Percentiles rank a stretch among this genome's conserved stretches.
phyloP scores from a whole-genome alignment of 192 early-diverging fungal genomes.

The Geosiphon pyriformis region DNA sequence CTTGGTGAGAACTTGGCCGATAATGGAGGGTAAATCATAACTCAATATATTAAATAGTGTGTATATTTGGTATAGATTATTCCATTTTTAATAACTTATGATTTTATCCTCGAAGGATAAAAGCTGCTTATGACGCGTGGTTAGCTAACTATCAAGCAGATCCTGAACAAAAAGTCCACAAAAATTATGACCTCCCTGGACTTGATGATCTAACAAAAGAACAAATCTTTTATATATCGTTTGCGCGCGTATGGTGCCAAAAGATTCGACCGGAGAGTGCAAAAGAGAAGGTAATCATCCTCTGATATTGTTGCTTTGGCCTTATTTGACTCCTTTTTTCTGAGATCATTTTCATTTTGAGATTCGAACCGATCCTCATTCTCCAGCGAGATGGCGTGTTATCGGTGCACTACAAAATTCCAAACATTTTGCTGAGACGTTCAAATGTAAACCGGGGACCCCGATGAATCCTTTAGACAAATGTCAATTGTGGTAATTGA shows the following conservation, averaged over 20 bases:
- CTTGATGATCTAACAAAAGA: constrained; percentile 48
- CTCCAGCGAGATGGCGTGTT: constrained; percentile 61
- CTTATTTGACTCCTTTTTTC: no score
- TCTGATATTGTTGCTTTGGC: no score
- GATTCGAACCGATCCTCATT: constrained; percentile 62
- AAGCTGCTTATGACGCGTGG: no score
- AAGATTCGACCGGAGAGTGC: constrained; percentile 38
- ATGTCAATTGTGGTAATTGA: constrained; percentile 31
- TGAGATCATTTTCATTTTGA: constrained; percentile 8
- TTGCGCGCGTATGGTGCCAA: constrained; percentile 66
- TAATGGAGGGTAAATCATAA: no score
- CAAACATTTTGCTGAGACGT: constrained; percentile 60
- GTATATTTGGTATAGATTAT: no score
- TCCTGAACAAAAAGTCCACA: no score
- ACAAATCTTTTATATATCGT: constrained; percentile 64
- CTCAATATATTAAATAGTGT: no score
- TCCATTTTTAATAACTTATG: no score
- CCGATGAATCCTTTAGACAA: constrained; percentile 66
- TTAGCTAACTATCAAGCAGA: no score
- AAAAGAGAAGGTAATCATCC: constrained; percentile 41
- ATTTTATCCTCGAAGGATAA: no score
- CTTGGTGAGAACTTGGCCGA: no score
- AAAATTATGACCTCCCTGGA: no score
- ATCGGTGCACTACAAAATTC: constrained; percentile 66
- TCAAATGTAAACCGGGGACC: constrained; percentile 53